phyloP scores from a whole-genome alignment of 176 grass and related monocot species.

The Hyparrhenia diplandra region DNA sequence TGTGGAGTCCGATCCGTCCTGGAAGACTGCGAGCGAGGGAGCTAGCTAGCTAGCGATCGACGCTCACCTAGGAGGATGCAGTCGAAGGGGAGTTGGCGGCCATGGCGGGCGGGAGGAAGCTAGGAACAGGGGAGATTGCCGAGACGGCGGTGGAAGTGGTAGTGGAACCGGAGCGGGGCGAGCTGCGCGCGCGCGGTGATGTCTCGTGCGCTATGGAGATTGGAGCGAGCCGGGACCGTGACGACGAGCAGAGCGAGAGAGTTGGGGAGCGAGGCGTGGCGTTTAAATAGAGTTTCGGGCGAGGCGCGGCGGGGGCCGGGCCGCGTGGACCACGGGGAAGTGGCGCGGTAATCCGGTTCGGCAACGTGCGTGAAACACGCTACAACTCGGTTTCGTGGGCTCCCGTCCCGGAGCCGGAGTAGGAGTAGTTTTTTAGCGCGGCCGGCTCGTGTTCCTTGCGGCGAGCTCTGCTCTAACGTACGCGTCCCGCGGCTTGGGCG shows the following conservation, averaged over 20 bases:
- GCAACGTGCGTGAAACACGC: not conserved
- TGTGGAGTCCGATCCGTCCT: not conserved
- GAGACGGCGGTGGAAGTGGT: not conserved
- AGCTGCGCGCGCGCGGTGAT: not conserved
- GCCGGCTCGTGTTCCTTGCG: conserved; percentile 26
- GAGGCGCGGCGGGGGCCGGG: not conserved
- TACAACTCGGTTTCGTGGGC: not conserved
- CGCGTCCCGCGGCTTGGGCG: not conserved
- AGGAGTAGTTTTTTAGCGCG: not conserved
- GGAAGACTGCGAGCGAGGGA: not conserved
- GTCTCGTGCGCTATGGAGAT: too few relatives aligned
- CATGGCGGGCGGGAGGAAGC: not conserved
- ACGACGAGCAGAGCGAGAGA: not conserved
- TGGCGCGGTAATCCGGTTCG: not conserved
- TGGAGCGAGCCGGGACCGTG: not conserved
- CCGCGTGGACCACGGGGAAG: not conserved
- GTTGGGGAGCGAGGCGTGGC: not conserved
- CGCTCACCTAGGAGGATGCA: conserved; percentile 68
- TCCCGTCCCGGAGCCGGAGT: not conserved
- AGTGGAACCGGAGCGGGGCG: not conserved
- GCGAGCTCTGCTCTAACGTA: not conserved
- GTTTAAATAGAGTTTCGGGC: conserved; percentile 41
- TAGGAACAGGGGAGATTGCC: not conserved
- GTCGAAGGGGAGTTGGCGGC: conserved; percentile 48
- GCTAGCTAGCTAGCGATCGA: not conserved